phyloP scores from a whole-genome alignment of 75 land plant species.

The Cryptomeria japonica region DNA sequence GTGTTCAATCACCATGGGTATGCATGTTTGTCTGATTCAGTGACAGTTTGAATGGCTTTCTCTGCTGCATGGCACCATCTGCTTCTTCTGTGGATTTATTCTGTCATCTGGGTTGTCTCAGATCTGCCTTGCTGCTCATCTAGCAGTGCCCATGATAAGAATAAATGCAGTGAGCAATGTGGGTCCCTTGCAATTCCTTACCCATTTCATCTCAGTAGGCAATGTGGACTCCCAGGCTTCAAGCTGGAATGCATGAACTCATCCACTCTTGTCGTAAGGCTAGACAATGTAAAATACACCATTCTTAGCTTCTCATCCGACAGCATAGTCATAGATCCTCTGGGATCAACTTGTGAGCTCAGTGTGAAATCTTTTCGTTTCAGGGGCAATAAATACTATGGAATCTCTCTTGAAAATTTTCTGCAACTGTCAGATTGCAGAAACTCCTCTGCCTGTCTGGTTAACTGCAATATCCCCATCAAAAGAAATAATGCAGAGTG shows the following conservation, averaged over 20 bases:
- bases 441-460: conserved; percentile 50
- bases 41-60: neutral
- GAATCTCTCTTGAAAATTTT: conserved; percentile 44
- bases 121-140: conserved; percentile 3
- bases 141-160: neutral
- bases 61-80: neutral
- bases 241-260: conserved; percentile 15
- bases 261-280: conserved; percentile 5
- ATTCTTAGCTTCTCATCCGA: conserved; percentile 39
- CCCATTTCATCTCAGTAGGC: conserved; percentile 26
- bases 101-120: neutral
- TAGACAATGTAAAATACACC: conserved; percentile 11
- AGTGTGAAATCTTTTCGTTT: conserved; percentile 24
- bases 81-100: neutral
- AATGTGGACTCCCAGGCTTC: conserved; percentile 29
- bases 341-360: conserved; percentile 14
- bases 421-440: conserved; percentile 58
- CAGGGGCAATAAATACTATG: conserved; percentile 23
- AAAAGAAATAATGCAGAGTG: conserved; percentile 25
- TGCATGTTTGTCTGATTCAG: neutral
- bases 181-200: conserved; percentile 19
- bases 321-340: conserved; percentile 49
- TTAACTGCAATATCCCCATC: conserved; percentile 10
- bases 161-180: conserved; percentile 27
- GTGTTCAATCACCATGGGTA: no score